phyloP scores from a whole-genome alignment of 2,329 filamentous ascomycete species.

The Colletotrichum graminicola region DNA sequence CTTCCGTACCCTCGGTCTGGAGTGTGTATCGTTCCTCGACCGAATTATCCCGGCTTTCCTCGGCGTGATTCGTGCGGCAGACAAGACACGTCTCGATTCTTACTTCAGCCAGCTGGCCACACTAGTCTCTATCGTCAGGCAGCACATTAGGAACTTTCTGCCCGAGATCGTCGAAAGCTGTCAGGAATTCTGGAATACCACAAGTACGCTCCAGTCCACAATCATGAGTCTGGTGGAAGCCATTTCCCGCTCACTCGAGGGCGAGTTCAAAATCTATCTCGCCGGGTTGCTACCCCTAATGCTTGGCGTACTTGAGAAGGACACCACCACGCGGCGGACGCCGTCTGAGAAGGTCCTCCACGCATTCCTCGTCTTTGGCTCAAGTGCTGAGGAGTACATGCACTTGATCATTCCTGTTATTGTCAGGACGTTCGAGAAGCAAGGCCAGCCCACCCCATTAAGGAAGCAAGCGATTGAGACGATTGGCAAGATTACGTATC shows the following conservation, averaged over 20 bases:
- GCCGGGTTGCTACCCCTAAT: slow-evolving; percentile 91
- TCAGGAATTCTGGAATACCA: slow-evolving; percentile 89
- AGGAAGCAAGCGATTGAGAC: slow-evolving; percentile 94
- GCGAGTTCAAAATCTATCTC: slow-evolving; percentile 97
- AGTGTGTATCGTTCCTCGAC: slow-evolving; percentile 94
- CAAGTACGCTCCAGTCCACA: slow-evolving; percentile 85
- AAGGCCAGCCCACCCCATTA: slow-evolving; percentile 82
- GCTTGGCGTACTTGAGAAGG: slow-evolving; percentile 92
- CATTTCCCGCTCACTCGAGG: slow-evolving; percentile 92
- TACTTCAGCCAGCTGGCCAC: slow-evolving; percentile 98
- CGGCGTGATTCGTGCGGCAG: slow-evolving; percentile 85
- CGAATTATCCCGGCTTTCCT: slow-evolving; percentile 96
- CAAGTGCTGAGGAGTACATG: slow-evolving; percentile 98
- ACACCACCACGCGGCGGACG: slow-evolving; percentile 78
- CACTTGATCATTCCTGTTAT: slow-evolving; percentile 97
- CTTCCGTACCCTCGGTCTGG: slow-evolving; percentile 94
- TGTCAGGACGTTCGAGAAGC: slow-evolving; percentile 92
- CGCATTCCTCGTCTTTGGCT: slow-evolving; percentile 94
- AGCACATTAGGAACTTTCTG: slow-evolving; percentile 94
- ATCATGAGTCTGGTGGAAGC: slow-evolving; percentile 94
- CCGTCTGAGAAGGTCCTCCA: slow-evolving; percentile 93
- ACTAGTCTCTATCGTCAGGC: slow-evolving; percentile 92
- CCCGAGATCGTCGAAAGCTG: slow-evolving; percentile 88
- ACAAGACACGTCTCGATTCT: slow-evolving; percentile 83
- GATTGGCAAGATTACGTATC: slow-evolving; percentile 91